Conservation (phyloP, 495 filamentous ascomycete species). For the Xylaria palmicola region DNA sequence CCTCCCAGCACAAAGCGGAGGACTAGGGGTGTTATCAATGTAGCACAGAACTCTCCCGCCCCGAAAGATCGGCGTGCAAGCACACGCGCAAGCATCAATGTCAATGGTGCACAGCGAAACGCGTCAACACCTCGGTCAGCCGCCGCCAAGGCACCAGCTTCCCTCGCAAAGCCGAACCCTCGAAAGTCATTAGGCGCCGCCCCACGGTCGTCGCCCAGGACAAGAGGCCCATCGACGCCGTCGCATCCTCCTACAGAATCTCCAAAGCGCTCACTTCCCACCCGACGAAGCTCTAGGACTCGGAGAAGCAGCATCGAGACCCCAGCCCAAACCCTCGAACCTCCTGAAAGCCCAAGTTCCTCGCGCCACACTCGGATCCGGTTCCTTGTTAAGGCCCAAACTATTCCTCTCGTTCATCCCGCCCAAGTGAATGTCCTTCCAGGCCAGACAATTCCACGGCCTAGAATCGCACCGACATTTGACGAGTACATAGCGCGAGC, state of each 20-base stretch:
- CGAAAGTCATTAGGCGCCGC: slow-evolving; percentile 23
- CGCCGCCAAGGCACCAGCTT: slow-evolving; percentile 25
- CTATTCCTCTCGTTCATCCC: slow-evolving; percentile 54
- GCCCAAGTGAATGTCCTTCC: slow-evolving; percentile 45
- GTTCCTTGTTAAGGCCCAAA: slow-evolving; percentile 34
- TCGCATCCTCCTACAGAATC: slow-evolving; percentile 33
- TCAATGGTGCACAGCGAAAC: slow-evolving; percentile 32
- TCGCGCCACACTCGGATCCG: slow-evolving; percentile 44
- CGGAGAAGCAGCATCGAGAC: slow-evolving; percentile 17
- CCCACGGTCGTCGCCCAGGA: slow-evolving; percentile 28
- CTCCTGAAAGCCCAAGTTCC: slow-evolving; percentile 28
- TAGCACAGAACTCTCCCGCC: slow-evolving; percentile 5
- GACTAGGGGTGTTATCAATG: slow-evolving; percentile 44
- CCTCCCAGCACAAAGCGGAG: slow-evolving; percentile 62
- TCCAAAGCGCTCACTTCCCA: slow-evolving; percentile 32
- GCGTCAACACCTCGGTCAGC: slow-evolving; percentile 23
- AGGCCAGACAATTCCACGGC: slow-evolving; percentile 30
- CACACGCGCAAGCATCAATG: slow-evolving; percentile 23
- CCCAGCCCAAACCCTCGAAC: slow-evolving; percentile 21
- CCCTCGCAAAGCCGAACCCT: slow-evolving; percentile 31
- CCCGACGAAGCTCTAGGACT: slow-evolving; percentile 39
- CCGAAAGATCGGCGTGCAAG: slow-evolving; percentile 20
- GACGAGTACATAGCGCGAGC: slow-evolving; percentile 52
- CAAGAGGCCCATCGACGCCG: slow-evolving; percentile 33
- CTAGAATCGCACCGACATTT: slow-evolving; percentile 49